phyloP scores from a whole-genome alignment of 306 rosid genomes.

The Carpinus fangiana region DNA sequence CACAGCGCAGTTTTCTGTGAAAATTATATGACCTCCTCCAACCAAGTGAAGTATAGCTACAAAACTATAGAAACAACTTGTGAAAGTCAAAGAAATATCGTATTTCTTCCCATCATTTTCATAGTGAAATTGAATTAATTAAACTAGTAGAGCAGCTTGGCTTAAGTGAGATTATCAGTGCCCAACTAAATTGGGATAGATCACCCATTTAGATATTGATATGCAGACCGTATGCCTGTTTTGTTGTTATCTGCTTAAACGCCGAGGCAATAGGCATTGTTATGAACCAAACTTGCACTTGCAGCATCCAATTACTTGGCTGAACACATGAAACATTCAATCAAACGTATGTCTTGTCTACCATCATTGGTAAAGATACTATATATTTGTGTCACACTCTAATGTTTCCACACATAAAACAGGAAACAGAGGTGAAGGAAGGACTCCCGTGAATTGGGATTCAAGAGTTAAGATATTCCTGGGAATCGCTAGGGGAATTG shows the following conservation, averaged over 20 bases:
- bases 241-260: not conserved
- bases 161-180: not conserved
- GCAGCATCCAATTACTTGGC: not conserved
- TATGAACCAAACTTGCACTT: not conserved
- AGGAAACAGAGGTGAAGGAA: constrained; percentile 62
- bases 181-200: no score
- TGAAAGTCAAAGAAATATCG: not conserved
- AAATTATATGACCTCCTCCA: not conserved
- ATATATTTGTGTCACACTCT: not conserved
- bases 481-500: constrained; percentile 65
- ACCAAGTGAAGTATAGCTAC: not conserved
- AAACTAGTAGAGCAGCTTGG: not conserved
- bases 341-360: not conserved
- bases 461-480: constrained; percentile 62
- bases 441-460: constrained; percentile 70
- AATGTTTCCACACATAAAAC: constrained; percentile 5
- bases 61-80: not conserved
- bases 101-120: not conserved
- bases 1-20: not conserved
- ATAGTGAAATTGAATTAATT: not conserved
- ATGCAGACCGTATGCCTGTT: not conserved
- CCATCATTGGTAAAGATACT: not conserved
- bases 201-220: no score
- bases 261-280: not conserved
- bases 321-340: not conserved